Evolutionary conservation across 1,284 basidiomycete genomes (phyloP).

Genomic region (Trametes hirsuta): DNA sequence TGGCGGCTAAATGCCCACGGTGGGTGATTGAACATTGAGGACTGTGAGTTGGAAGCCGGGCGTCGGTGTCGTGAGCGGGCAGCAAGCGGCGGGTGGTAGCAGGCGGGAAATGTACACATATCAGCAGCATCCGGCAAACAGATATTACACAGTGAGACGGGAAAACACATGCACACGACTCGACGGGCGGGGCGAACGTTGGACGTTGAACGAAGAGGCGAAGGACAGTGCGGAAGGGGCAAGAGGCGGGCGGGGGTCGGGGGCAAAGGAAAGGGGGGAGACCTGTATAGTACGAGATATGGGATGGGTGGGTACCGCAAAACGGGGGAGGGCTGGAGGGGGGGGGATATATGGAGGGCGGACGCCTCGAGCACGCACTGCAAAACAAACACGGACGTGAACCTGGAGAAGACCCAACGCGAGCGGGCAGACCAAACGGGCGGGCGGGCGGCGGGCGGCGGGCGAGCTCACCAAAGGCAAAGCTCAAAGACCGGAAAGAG

Average conservation of each 20-base stretch:
- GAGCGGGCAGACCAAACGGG: neutral
- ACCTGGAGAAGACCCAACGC: neutral
- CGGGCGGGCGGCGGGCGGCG: neutral
- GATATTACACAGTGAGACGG: neutral
- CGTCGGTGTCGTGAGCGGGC: too few relatives aligned
- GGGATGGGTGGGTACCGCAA: neutral
- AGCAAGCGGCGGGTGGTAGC: neutral
- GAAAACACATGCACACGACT: neutral
- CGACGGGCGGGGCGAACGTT: too few relatives aligned
- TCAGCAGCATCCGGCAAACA: neutral
- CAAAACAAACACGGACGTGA: too few relatives aligned
- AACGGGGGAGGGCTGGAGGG: neutral
- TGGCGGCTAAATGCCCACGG: neutral
- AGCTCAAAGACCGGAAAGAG: slow-evolving; percentile 6
- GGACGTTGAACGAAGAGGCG: too few relatives aligned
- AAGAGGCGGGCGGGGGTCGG: too few relatives aligned
- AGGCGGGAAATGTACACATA: neutral
- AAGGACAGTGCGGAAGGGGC: neutral
- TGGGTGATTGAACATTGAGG: neutral
- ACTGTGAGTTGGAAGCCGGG: neutral
- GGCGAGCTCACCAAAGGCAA: neutral
- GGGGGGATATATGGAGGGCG: neutral
- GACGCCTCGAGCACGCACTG: too few relatives aligned
- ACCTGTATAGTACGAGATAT: neutral
- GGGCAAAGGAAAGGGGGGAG: too few relatives aligned